Base-by-base conservation (phyloP, 257 asterid genomes). In the Pogostemon cablin region DNA sequence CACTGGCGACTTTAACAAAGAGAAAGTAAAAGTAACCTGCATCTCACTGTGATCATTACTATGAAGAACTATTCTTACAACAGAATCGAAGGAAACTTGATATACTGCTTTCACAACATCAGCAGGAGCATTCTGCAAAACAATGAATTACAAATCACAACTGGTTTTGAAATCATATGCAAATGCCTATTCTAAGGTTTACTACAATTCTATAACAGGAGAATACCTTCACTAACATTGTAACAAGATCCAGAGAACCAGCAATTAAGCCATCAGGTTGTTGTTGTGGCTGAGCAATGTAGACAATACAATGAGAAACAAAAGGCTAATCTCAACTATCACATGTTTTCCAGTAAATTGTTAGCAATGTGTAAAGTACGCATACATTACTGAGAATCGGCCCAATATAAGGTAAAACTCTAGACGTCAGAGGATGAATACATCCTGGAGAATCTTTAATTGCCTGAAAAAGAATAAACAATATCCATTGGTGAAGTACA, bases 361-460 rank as follows among this genome's bases (percentile, higher is more conserved):
- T 68, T 52, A 62, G 55, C 62, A 76, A 67, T 50, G 57, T 20
- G 78, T 46, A 65, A 72, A 44, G 44, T 53, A 58, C 59, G 72
- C 91, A 25, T 91, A 93, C 99, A 50, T 85, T 87, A 79, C 81
- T 86, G 57, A 93, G 96, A 72, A 93, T 84, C 74, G 96, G 95
- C 43, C 85, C 86, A 64, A 89, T 71, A 76, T 82, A 93, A 48
- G 96, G 98, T 75, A 93, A 79, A 75, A 89, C 85, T 70, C 98
- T 96, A 80, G 93, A 87, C 66, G 84, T 91, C 79, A 93, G 80
- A 58, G 96, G 89, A 74, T 89, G 99, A 67, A 87, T 78, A 74
- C 99, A 93, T 61, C 98, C 96, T 8, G 99, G 96, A 80, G 96
- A 93, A 78, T 82, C 74, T 84, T 91, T 93, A 60, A 93, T 89